Percentiles rank a stretch among this genome's conserved stretches.
These are phyloP conservation scores for Neonectria ditissima DNA, from an alignment of 2,329 filamentous ascomycete genomes.

Conservation along the genomic window DNA sequence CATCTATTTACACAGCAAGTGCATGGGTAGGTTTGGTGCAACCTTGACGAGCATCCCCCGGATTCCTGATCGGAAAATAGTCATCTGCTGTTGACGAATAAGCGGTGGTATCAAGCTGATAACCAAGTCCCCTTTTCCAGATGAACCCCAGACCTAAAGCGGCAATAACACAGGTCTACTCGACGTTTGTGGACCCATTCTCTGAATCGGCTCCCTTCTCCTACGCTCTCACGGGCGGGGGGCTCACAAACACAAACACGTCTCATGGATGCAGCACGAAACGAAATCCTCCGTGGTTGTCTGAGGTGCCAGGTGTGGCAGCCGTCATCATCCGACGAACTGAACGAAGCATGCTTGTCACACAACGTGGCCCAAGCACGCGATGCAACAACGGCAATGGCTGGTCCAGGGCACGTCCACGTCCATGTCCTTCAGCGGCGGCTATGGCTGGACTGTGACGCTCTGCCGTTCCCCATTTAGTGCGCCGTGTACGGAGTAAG, in stretches of 20 bases:
- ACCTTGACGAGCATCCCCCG: not conserved
- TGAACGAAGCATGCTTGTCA: conserved; percentile 6
- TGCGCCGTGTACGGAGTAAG: not conserved
- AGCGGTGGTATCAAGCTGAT: not conserved
- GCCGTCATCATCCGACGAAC: conserved; percentile 3
- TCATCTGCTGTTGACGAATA: not conserved
- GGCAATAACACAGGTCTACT: too few relatives aligned
- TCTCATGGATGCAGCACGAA: not conserved
- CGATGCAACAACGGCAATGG: conserved; percentile 4
- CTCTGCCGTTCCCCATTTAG: not conserved
- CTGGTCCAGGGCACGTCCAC: conserved; percentile 9
- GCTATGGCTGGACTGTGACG: not conserved
- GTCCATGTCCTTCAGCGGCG: not conserved
- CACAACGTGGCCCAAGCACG: conserved; percentile 19
- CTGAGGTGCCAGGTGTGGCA: conserved; percentile 10
- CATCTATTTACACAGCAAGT: not conserved
- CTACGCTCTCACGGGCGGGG: not conserved
- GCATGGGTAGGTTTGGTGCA: not conserved
- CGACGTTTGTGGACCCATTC: not conserved
- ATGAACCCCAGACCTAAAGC: not conserved
- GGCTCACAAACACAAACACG: not conserved
- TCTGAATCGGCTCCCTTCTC: conserved; percentile 17
- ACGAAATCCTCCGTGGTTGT: conserved; percentile 7
- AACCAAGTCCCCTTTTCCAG: not conserved
- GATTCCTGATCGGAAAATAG: conserved; percentile 8